Base-by-base conservation (phyloP, 495 filamentous ascomycete species). In the Penicillium macrosclerotiorum region DNA sequence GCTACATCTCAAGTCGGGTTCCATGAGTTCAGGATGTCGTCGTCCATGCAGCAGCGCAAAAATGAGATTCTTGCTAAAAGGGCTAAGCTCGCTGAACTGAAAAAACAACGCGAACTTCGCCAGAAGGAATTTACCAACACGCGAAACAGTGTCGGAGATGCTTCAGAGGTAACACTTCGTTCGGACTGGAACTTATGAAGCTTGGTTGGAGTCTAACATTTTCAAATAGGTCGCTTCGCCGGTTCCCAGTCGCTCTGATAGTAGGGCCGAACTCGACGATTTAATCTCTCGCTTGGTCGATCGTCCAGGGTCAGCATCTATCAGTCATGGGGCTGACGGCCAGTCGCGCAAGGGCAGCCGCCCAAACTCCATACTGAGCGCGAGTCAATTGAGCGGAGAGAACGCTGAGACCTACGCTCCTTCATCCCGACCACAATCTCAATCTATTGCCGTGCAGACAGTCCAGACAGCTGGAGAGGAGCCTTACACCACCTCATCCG, bases 61-160 rank as follows among this genome's bases (percentile, higher is more conserved):
- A 90, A 93, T 72, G 93, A 97, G 72, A 94, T 99, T 57, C 71
- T 89, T 34, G 89, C 87, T 50, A 99, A 97, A 71, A 85, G 84
- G 72, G 91, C 90, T 23, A 95, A 87, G 74, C 89, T 99, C 54
- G 91, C 85, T 20, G 94, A 97, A 76, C 79, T 99, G 52, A 96
- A 95, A 68, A 81, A 88, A 45, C 90, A 96, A 61, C 81, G 91
- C 51, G 88, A 92, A 65, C 73, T 90, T 34, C 78, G 90, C 37
- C 80, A 83, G 49, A 85, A 75, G 64, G 89, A 93, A 64, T 80
- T 84, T 52, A 77, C 74, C 30, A 76, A 71, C 46, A 78, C 62
- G 37, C 77, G 87, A 42, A 78, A 79, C 53, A 86, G 80, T 57
- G 73, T 80, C 57, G 78, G 77, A n/a, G 75, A 80, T 62, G 62